Evolutionary conservation across 2,329 filamentous ascomycete species (phyloP), one percentile per base, ranked within the genome.

Genomic region (Capronia americana): DNA sequence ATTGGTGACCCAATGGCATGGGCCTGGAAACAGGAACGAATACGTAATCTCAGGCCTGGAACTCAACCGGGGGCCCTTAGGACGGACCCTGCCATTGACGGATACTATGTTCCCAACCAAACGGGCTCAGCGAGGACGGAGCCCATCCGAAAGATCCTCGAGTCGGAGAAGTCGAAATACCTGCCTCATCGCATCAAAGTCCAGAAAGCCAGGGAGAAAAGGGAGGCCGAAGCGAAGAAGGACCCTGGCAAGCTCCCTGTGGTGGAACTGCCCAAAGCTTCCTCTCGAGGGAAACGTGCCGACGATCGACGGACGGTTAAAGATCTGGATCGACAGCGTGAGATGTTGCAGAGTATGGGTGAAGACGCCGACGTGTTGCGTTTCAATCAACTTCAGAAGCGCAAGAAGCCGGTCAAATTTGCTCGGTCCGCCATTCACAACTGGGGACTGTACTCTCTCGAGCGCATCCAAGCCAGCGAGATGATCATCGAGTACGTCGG

Each of bases 401-500:
- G 95, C 68, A 99, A 98, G 88, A 99, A 99, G 84, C 93, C 94
- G 1, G 95, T 99, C 77, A 95, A 96, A 77, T 99, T 99, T 79
- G 95, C 94, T 64, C 88, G 95, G 53, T 99, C 95, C 60, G 95
- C 95, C 54, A 99, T 99, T 74, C 95, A 99, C 80, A 98, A 97
- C 75, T 99, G 95, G 95, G 95, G 95, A 30, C 82, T 99, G 30
- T 99, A 99, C 76, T 93, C 95, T 3, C 94, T 97, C 84, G 95
- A 99, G 80, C 95, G 96, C 76, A 99, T 99, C 70, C 87, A 91
- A 67, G 93, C 94, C 77, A 96, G 97, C 78, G 95, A 99, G 79
- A 97, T 99, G 93, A 99, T 99, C 77, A 99, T 99, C 75, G 95
- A 99, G 81, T 99, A 99, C 77, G 95, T 99, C 11, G 95, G 95